Percentiles rank a stretch among this genome's conserved stretches.
These are phyloP conservation scores for Lodderomyces parapsilosis DNA, from an alignment of 1,139 yeast genomes.

Conservation along the genomic window DNA sequence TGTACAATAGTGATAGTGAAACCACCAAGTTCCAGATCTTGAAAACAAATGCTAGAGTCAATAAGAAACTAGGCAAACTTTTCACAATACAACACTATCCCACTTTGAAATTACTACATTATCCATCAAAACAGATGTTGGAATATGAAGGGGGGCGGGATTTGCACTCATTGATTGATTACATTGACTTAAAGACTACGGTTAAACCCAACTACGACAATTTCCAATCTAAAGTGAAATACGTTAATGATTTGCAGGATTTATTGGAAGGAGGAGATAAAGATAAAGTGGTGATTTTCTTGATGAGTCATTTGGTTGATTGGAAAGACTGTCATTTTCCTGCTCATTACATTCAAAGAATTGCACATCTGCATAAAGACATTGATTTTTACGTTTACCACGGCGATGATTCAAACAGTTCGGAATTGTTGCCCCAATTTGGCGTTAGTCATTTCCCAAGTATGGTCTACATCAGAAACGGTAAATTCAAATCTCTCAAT, in stretches of 20 bases:
- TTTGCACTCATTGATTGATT: constrained; percentile 21
- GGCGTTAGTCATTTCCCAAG: constrained; percentile 38
- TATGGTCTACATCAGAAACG: constrained; percentile 24
- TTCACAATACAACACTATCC: constrained; percentile 34
- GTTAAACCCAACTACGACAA: constrained; percentile 22
- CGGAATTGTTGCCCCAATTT: constrained; percentile 23
- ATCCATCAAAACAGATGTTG: constrained; percentile 25
- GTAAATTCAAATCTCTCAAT: constrained; percentile 24
- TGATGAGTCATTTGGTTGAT: constrained; percentile 22
- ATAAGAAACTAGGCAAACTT: constrained; percentile 22
- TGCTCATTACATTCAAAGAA: constrained; percentile 33
- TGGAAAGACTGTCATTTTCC: constrained; percentile 37
- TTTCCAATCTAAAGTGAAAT: constrained; percentile 16
- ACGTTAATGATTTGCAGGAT: constrained; percentile 10
- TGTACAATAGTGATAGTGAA: constrained; percentile 21
- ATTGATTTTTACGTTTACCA: constrained; percentile 27
- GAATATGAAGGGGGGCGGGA: constrained; percentile 23
- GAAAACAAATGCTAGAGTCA: constrained; percentile 28
- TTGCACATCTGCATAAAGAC: constrained; percentile 19
- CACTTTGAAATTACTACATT: constrained; percentile 30
- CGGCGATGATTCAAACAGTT: constrained; percentile 20
- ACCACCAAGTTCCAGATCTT: constrained; percentile 27
- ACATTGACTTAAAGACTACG: constrained; percentile 6
- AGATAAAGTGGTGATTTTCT: constrained; percentile 27
- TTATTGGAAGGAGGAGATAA: neutral